Base-by-base conservation (phyloP, 495 filamentous ascomycete species). In the Patellaria atrata region DNA sequence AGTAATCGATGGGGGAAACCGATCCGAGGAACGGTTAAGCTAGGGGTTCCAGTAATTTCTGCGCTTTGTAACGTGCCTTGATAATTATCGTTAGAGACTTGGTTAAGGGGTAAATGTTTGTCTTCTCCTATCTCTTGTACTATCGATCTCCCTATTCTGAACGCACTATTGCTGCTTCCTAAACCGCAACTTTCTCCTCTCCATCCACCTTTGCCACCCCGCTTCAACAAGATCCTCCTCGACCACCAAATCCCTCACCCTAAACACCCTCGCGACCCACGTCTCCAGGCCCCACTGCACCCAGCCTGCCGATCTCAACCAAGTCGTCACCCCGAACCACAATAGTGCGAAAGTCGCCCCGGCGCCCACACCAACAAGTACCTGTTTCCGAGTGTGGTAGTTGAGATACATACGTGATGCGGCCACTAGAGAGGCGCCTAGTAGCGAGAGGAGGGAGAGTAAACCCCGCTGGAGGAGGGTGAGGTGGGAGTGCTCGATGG, bases 161-260 rank as follows among this genome's bases (percentile, higher is more conserved):
- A n/a, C n/a, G n/a, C n/a, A n/a, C n/a, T n/a, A n/a, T n/a, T n/a
- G n/a, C n/a, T n/a, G n/a, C n/a, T n/a, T n/a, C n/a, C n/a, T n/a
- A n/a, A n/a, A n/a, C n/a, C n/a, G n/a, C n/a, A n/a, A n/a, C n/a
- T n/a, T 38, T 29, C 42, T 63, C 54, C 60, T 67, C 27, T 60
- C 61, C 59, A 84, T 75, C 86, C 85, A 96, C 53, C 78, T 75
- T 57, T 79, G 81, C 89, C 89, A 96, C 16, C 89, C 89, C 27
- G 84, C 75, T 58, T 93, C 83, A 13, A 75, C 76, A 44, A 94
- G 54, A 57, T 96, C 91, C 58, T 94, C 86, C 61, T 77, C 75
- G 15, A 94, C 68, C 18, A 93, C 74, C 43, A 96, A 58, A 60
- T 97, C 89, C 34, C 89, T 63, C 16, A 89, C 50, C 39, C 86